These are phyloP conservation scores for Vachellia collinsii DNA, from an alignment of 306 rosid genomes.

Conservation along the genomic window DNA sequence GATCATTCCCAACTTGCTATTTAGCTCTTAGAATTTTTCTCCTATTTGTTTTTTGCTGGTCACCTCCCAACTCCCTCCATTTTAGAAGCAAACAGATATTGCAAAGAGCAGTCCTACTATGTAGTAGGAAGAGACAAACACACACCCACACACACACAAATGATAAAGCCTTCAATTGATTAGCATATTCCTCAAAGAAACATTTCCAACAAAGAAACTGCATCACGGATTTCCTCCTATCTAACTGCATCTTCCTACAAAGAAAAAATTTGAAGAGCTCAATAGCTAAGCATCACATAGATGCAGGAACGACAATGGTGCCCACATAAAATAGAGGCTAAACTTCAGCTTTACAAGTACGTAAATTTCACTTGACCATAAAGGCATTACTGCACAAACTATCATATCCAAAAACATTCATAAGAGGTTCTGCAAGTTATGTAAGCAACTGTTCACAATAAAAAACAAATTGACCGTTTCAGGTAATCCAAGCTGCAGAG, in stretches of 20 bases:
- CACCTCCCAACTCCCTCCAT: neutral
- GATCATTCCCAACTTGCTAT: neutral
- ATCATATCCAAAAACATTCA: constrained; percentile 11
- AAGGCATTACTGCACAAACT: constrained; percentile 8
- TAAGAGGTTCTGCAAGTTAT: constrained; percentile 14
- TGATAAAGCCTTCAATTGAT: neutral
- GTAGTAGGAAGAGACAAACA: neutral
- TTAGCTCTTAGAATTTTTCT: neutral
- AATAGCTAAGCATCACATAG: neutral
- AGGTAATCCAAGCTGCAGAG: neutral
- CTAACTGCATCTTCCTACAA: neutral
- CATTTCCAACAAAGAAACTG: neutral
- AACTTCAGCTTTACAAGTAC: neutral
- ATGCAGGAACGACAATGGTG: neutral
- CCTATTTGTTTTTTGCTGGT: neutral
- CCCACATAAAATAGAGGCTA: neutral
- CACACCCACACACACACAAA: neutral
- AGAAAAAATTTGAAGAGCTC: neutral
- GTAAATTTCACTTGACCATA: constrained; percentile 4
- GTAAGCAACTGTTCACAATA: constrained; percentile 11
- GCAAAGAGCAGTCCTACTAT: neutral
- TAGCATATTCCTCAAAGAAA: neutral
- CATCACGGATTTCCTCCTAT: neutral
- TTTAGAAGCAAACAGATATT: neutral
- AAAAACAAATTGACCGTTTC: constrained; percentile 14